Evolutionary conservation across 2,329 filamentous ascomycete species (phyloP).

Genomic region (Trichoderma koningii): DNA sequence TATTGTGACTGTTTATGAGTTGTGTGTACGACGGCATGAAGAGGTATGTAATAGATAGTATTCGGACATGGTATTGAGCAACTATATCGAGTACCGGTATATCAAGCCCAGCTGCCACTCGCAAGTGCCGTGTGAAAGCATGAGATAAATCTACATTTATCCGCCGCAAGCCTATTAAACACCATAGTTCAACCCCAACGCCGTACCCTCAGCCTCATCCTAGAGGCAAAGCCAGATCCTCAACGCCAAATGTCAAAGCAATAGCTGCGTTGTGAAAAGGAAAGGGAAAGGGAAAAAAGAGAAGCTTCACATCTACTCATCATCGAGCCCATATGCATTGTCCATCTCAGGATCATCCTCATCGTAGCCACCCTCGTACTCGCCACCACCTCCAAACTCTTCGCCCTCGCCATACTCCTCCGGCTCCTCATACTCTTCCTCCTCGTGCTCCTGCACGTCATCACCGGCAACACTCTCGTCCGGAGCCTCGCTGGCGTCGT

Average conservation of each 20-base stretch:
- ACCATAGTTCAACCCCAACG: not conserved
- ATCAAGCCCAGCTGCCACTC: not conserved
- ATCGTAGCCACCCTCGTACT: conserved; percentile 41
- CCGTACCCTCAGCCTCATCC: not conserved
- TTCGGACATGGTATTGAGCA: not conserved
- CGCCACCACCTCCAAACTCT: conserved; percentile 40
- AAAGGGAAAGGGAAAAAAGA: not conserved
- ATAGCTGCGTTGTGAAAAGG: not conserved
- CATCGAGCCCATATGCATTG: conserved; percentile 41
- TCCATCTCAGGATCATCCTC: conserved; percentile 45
- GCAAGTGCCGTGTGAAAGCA: not conserved
- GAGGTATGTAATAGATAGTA: not conserved
- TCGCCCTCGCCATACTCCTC: conserved; percentile 37
- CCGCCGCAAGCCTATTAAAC: not conserved
- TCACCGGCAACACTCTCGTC: conserved; percentile 43
- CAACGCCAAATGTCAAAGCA: conserved; percentile 5
- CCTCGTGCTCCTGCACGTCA: conserved; percentile 40
- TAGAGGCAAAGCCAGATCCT: not conserved
- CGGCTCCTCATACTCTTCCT: conserved; percentile 43
- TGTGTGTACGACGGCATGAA: not conserved
- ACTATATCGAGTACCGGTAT: not conserved
- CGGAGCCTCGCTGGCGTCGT: conserved; percentile 41
- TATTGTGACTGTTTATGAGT: not conserved
- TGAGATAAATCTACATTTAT: not conserved
- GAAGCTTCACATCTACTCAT: conserved; percentile 27